Evolutionary conservation across 2,329 filamentous ascomycete species (phyloP).

Genomic region (Anisogramma anomala): DNA sequence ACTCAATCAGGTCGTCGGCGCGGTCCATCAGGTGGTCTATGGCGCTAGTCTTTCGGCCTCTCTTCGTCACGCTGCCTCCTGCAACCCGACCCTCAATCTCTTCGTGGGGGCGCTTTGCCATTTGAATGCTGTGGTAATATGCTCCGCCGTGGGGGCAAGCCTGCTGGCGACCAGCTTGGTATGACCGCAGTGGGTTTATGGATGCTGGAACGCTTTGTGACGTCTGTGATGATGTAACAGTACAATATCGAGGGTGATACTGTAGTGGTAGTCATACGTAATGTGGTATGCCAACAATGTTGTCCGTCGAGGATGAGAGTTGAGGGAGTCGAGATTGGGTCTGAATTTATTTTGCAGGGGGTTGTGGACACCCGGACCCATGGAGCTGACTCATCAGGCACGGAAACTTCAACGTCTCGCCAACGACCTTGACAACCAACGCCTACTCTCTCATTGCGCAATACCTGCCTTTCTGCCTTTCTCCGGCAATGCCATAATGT

Average conservation of each 20-base stretch:
- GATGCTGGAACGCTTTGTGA: too few relatives aligned
- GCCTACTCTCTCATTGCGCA: neutral
- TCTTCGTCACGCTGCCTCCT: slow-evolving; percentile 12
- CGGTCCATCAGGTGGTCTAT: slow-evolving; percentile 23
- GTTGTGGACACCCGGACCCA: too few relatives aligned
- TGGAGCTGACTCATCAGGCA: too few relatives aligned
- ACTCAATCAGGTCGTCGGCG: slow-evolving; percentile 28
- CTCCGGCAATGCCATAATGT: slow-evolving; percentile 40
- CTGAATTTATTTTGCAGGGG: too few relatives aligned
- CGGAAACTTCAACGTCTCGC: slow-evolving; percentile 9
- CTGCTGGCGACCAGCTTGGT: too few relatives aligned
- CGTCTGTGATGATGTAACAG: too few relatives aligned
- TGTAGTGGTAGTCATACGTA: too few relatives aligned
- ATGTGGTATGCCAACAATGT: too few relatives aligned
- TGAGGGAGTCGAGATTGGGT: too few relatives aligned
- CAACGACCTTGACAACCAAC: neutral
- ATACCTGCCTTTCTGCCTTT: slow-evolving; percentile 7
- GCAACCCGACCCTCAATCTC: slow-evolving; percentile 5
- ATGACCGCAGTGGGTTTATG: too few relatives aligned
- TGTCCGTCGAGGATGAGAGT: too few relatives aligned
- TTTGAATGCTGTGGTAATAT: slow-evolving; percentile 15
- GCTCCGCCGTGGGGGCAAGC: neutral
- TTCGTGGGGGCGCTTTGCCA: slow-evolving; percentile 28
- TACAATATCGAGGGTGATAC: too few relatives aligned
- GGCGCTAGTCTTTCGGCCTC: slow-evolving; percentile 19